Conservation (phyloP, 78 protist species). For the Dictyostelium brefeldianum region DNA sequence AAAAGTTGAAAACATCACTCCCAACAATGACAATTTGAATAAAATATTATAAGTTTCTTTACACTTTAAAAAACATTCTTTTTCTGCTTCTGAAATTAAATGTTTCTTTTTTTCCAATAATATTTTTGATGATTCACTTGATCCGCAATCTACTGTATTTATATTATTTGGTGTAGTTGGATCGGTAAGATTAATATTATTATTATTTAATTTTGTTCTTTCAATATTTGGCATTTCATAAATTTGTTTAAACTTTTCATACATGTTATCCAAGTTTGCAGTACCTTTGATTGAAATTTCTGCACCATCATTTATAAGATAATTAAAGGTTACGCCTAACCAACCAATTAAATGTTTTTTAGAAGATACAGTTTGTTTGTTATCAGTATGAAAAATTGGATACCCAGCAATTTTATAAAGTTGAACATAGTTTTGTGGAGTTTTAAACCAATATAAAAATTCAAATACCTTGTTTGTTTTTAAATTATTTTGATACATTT, state of each 20-base stretch:
- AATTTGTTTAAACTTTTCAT: conserved; percentile 9
- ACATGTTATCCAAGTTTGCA: conserved; percentile 23
- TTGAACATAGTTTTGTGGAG: neutral
- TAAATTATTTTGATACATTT: conserved; percentile 1
- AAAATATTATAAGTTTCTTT: conserved; percentile 55
- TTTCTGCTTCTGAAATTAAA: conserved; percentile 33
- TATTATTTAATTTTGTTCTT: neutral
- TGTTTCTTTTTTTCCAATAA: conserved; percentile 26
- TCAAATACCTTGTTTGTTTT: neutral
- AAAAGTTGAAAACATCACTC: conserved; percentile 78
- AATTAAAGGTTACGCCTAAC: conserved; percentile 29
- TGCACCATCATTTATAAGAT: conserved; percentile 52
- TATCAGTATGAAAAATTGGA: neutral
- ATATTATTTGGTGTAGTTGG: too few species aligned
- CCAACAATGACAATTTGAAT: conserved; percentile 44
- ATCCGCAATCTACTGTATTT: too few species aligned
- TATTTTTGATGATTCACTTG: conserved; percentile 7
- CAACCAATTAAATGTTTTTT: conserved; percentile 34
- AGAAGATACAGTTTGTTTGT: neutral
- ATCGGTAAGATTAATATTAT: neutral
- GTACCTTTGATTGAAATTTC: conserved; percentile 3
- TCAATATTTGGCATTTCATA: conserved; percentile 23
- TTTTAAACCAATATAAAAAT: conserved; percentile 22
- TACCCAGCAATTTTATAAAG: conserved; percentile 18
- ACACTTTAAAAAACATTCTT: conserved; percentile 23